Evolutionary conservation across 2,329 filamentous ascomycete species (phyloP), one percentile per base, ranked within the genome.

Genomic region (Byssothecium circinans): DNA sequence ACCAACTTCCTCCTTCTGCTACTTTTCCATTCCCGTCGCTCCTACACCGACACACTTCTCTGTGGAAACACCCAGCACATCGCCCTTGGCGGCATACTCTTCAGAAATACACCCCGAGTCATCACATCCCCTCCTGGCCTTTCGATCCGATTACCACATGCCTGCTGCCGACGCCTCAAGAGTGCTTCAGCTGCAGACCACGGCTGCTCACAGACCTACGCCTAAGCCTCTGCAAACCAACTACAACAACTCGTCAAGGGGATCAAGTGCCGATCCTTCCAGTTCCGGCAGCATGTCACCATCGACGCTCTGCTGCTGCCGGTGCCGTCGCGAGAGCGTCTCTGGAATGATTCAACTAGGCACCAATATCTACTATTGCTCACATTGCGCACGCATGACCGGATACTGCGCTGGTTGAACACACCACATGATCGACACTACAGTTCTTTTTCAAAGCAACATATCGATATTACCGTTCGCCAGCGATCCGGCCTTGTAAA

Each of bases 351-450:
- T 71, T 53, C 58, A 64, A 20, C 69, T 69, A 46, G 68, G 68
- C 43, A 66, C 67, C 44, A 73, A 72, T 50, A 59, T 66, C 25
- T 72, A 71, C 59, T 74, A 74, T 58, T 74, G 71, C 57, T 60
- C 45, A 38, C 71, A 72, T 53, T 74, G 71, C 49, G 70, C 71
- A 43, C 61, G 51, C 43, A 68, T 74, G 58, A 65, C 67, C 3
- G 71, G 71, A 43, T 73, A 72, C 58, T 62, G 58, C 45, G 56
- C 59, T 29, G 66, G 65, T 23, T 70, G 67, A 70, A 53, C 12
- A 8, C 8, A 25, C 7, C 36, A 3, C 25, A 15, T 8, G 11
- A 12, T n/a, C 22, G 12, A 2, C 8, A 4, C 11, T 30, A 8
- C 18, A 25, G 25, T 17, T 14, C 10, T 8, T 14, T 17, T 8